Conservation (phyloP, 1,284 basidiomycete species). For the Austroboletus rostrupii region DNA sequence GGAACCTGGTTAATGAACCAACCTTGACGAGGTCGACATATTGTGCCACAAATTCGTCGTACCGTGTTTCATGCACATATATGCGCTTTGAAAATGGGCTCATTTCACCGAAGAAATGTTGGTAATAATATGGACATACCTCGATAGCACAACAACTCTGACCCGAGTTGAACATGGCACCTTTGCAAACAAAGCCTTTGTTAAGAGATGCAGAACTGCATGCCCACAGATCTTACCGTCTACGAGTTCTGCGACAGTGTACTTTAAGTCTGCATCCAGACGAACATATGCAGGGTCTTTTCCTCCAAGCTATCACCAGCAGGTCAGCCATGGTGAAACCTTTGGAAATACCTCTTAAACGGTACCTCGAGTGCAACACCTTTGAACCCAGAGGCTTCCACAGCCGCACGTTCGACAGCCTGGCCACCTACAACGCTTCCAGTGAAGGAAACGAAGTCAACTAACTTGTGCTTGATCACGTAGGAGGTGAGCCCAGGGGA, state of each 20-base stretch:
- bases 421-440: slow-evolving; percentile 75
- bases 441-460: slow-evolving; percentile 88
- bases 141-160: slow-evolving; percentile 89
- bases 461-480: slow-evolving; percentile 62
- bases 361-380: slow-evolving; percentile 71
- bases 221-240: slow-evolving; percentile 52
- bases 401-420: slow-evolving; percentile 61
- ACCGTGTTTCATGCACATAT: slow-evolving; percentile 86
- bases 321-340: slow-evolving; percentile 1
- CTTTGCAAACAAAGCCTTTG: slow-evolving; percentile 33
- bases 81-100: slow-evolving; percentile 61
- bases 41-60: slow-evolving; percentile 76
- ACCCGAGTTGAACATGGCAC: slow-evolving; percentile 93
- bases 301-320: slow-evolving; percentile 74
- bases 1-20: neutral
- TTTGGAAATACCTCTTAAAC: no score
- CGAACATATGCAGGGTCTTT: slow-evolving; percentile 96
- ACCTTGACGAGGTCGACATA: slow-evolving; percentile 77
- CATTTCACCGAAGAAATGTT: neutral
- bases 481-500: slow-evolving; percentile 61
- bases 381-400: slow-evolving; percentile 68
- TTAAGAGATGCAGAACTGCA: neutral
- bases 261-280: slow-evolving; percentile 79
- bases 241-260: slow-evolving; percentile 81
- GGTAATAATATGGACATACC: slow-evolving; percentile 36